Conservation (phyloP, 2,329 filamentous ascomycete genomes). For the Dactylellina cionopaga region DNA sequence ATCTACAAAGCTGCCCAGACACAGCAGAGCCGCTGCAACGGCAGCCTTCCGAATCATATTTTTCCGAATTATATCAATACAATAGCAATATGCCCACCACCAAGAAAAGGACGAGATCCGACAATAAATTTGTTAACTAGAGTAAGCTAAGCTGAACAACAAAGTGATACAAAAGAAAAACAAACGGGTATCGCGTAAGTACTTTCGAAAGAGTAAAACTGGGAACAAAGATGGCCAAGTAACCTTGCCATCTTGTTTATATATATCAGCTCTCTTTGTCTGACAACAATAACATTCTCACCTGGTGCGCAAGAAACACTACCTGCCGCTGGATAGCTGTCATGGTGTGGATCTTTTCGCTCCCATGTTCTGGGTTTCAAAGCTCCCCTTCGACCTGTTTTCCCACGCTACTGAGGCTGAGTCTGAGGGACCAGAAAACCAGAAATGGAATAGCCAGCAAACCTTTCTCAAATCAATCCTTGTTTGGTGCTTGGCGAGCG, state of each 20-base stretch:
- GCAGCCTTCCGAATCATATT: slow-evolving; percentile 34
- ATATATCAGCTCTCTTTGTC: slow-evolving; percentile 24
- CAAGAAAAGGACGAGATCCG: too few species aligned
- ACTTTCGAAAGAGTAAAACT: slow-evolving; percentile 21
- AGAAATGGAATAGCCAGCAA: slow-evolving; percentile 49
- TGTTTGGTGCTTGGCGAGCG: slow-evolving; percentile 23
- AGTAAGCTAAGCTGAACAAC: background rate
- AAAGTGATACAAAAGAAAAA: slow-evolving; percentile 21
- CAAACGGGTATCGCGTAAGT: slow-evolving; percentile 1
- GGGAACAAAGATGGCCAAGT: background rate
- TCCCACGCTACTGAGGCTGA: slow-evolving; percentile 41
- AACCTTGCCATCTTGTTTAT: slow-evolving; percentile 51
- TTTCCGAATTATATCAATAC: slow-evolving; percentile 2
- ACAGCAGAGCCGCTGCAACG: slow-evolving; percentile 38
- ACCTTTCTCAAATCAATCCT: slow-evolving; percentile 51
- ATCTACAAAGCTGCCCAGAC: slow-evolving; percentile 21
- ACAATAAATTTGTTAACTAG: too few species aligned
- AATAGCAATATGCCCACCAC: background rate
- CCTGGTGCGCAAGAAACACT: slow-evolving; percentile 22
- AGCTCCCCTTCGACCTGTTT: slow-evolving; percentile 12
- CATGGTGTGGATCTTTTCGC: slow-evolving; percentile 13
- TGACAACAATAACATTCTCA: slow-evolving; percentile 5
- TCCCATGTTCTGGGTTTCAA: slow-evolving; percentile 41
- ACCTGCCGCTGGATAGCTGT: slow-evolving; percentile 24
- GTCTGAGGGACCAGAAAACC: slow-evolving; percentile 33